phyloP scores from a whole-genome alignment of 768 basidiomycete species.

The Lentinula lateritia region DNA sequence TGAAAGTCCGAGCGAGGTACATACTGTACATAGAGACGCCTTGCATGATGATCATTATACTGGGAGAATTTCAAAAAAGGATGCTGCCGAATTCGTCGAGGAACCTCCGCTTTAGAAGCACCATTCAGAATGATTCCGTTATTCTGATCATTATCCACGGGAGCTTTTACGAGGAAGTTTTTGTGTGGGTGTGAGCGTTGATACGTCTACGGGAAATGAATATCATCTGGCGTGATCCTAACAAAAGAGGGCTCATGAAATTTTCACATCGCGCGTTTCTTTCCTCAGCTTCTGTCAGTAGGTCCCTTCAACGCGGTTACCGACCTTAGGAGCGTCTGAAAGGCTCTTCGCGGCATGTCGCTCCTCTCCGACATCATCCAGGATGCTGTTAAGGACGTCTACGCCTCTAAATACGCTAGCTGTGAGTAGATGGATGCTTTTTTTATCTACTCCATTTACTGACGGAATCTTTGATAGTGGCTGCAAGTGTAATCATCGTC shows the following conservation, averaged over 20 bases:
- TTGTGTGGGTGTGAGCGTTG: background rate
- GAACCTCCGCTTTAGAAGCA: background rate
- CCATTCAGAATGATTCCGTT: background rate
- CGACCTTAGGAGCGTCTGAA: background rate
- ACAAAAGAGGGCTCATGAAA: background rate
- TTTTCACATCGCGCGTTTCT: background rate
- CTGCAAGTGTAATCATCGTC: slow-evolving; percentile 44
- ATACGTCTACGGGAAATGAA: background rate
- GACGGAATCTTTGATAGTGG: slow-evolving; percentile 29
- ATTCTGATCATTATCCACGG: background rate
- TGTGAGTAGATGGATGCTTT: slow-evolving; percentile 21
- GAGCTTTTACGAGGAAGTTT: background rate
- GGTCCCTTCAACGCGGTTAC: background rate
- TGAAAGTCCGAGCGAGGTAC: too few relatives aligned
- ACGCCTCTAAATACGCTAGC: slow-evolving; percentile 37
- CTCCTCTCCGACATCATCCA: background rate
- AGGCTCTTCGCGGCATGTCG: background rate
- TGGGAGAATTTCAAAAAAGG: too few relatives aligned
- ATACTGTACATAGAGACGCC: too few relatives aligned
- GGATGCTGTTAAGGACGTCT: slow-evolving; percentile 24
- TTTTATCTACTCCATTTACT: background rate
- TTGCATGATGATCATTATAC: too few relatives aligned
- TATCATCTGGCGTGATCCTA: background rate
- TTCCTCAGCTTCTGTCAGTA: background rate
- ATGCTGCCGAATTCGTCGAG: too few relatives aligned